A percentile compares a stretch with the other conserved stretches of the same genome.
phyloP scores from a whole-genome alignment of 371 early-diverging fungal genomes.

The Globomyces sp. region DNA sequence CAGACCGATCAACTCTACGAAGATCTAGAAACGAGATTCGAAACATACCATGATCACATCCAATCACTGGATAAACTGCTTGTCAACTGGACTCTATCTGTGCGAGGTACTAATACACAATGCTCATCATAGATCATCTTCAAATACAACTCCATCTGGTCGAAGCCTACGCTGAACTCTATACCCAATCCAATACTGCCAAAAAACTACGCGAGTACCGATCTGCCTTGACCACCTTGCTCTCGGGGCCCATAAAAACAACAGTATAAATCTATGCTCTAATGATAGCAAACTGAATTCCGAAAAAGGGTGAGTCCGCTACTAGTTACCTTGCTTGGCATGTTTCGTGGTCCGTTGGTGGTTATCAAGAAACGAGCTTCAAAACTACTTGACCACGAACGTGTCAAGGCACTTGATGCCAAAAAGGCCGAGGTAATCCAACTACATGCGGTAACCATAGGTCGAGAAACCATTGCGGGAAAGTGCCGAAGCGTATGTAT shows the following conservation, averaged over 20 bases:
- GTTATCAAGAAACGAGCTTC: constrained; percentile 75
- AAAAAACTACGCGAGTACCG: constrained; percentile 12
- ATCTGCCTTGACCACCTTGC: constrained; percentile 9
- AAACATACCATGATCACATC: neutral
- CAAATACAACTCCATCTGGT: neutral
- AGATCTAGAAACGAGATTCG: neutral
- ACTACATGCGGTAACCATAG: neutral
- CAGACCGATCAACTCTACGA: neutral
- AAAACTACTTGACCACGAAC: constrained; percentile 75
- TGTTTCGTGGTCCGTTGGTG: constrained; percentile 66
- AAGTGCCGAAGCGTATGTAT: constrained; percentile 67
- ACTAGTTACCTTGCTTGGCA: constrained; percentile 58
- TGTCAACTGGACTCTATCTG: constrained; percentile 1
- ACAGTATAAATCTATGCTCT: constrained; percentile 20
- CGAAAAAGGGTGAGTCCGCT: constrained; percentile 47
- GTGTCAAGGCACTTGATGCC: constrained; percentile 59
- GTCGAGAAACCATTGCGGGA: constrained; percentile 61
- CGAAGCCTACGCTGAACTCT: neutral
- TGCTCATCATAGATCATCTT: neutral
- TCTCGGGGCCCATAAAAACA: constrained; percentile 24
- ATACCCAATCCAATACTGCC: constrained; percentile 31
- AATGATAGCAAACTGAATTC: constrained; percentile 29
- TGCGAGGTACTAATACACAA: neutral
- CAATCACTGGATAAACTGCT: constrained; percentile 3
- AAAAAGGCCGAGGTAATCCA: constrained; percentile 28